Conservation (phyloP, 23 red algal species). For the Pyropia yezoensis region DNA sequence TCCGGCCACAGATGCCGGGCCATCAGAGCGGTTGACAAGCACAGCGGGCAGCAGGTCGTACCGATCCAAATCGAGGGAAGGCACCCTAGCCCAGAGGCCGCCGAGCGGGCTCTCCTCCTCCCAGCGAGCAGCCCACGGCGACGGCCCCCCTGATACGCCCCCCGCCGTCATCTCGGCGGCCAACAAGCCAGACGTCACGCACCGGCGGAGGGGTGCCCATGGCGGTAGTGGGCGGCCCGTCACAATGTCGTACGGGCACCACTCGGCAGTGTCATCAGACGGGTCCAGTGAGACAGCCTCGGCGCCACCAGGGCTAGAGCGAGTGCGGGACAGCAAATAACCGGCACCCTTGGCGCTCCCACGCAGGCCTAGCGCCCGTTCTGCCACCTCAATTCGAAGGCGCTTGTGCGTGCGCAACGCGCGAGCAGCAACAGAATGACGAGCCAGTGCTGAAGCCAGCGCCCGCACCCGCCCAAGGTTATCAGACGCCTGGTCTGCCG, state of each 20-base stretch:
- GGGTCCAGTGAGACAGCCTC: constrained; percentile 3
- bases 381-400: constrained; percentile 21
- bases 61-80: constrained; percentile 56
- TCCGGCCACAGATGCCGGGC: background rate
- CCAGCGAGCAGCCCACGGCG: constrained; percentile 52
- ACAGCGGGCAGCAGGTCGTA: constrained; percentile 60
- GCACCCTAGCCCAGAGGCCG: constrained; percentile 59
- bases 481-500: constrained; percentile 5
- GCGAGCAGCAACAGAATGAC: constrained; percentile 20
- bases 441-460: constrained; percentile 17
- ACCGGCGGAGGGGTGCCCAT: constrained; percentile 62
- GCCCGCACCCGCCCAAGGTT: constrained; percentile 10
- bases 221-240: constrained; percentile 57
- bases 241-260: constrained; percentile 58
- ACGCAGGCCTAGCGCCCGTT: constrained; percentile 47
- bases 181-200: constrained; percentile 41
- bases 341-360: constrained; percentile 44
- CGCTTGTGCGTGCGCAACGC: constrained; percentile 4
- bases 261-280: constrained; percentile 19
- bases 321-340: constrained; percentile 26
- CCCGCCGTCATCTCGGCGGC: constrained; percentile 46
- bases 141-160: constrained; percentile 4
- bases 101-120: constrained; percentile 40
- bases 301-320: background rate
- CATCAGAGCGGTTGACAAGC: constrained; percentile 7